Percentiles rank a stretch among this genome's conserved stretches.
Conservation (phyloP, 192 early-diverging fungal species). For the Spizellomyces punctatus region DNA sequence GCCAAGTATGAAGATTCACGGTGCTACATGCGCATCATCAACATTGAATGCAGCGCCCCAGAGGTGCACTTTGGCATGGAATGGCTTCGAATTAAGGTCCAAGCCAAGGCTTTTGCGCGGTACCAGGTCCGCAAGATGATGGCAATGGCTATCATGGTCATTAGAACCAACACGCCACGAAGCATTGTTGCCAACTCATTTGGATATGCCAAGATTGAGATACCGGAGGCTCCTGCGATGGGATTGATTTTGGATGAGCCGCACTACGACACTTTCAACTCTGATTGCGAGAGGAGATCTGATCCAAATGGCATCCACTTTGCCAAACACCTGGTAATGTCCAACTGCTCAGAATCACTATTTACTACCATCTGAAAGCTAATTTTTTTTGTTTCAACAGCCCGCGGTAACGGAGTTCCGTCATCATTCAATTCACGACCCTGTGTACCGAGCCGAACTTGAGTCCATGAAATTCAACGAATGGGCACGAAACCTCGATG, state of each 20-base stretch:
- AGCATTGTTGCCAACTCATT: slow-evolving; percentile 72
- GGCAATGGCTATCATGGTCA: slow-evolving; percentile 83
- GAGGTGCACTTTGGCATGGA: slow-evolving; percentile 63
- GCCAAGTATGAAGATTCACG: slow-evolving; percentile 70
- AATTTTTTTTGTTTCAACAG: not conserved
- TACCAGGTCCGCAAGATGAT: slow-evolving; percentile 99
- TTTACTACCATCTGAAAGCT: not conserved
- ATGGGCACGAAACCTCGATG: slow-evolving; percentile 46
- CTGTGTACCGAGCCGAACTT: slow-evolving; percentile 29
- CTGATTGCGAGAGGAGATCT: slow-evolving; percentile 23
- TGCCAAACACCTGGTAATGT: slow-evolving; percentile 11
- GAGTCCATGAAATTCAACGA: slow-evolving; percentile 37
- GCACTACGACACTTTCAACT: slow-evolving; percentile 36
- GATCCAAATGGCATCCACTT: slow-evolving; percentile 21
- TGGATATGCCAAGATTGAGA: slow-evolving; percentile 75
- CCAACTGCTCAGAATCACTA: not conserved
- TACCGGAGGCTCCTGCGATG: slow-evolving; percentile 93
- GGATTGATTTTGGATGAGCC: slow-evolving; percentile 79
- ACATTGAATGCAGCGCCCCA: slow-evolving; percentile 41
- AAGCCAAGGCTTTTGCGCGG: slow-evolving; percentile 97
- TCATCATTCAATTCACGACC: slow-evolving; percentile 30
- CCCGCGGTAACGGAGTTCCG: slow-evolving; percentile 19
- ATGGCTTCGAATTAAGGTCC: slow-evolving; percentile 92
- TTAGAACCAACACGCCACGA: slow-evolving; percentile 74
- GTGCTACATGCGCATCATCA: slow-evolving; percentile 35